A percentile compares a stretch with the other conserved stretches of the same genome.
Conservation (phyloP, 345 rosid species). For the Sisymbrium altissimum region DNA sequence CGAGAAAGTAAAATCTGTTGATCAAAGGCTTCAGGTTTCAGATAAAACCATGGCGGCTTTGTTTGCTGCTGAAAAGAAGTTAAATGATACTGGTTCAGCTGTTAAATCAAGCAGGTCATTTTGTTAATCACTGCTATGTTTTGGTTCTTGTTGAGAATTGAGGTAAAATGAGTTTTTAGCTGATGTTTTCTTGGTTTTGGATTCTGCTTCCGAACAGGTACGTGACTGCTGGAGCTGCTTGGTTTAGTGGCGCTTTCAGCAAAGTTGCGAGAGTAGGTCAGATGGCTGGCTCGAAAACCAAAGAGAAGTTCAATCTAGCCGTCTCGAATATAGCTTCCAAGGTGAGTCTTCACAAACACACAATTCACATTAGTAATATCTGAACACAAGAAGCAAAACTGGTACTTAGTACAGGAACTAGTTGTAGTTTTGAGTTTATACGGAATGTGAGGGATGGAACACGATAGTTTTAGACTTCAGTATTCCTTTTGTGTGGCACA, state of each 20-base stretch:
- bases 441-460: background rate
- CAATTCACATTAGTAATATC: background rate
- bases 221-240: conserved; percentile 77
- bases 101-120: conserved; percentile 95
- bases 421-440: background rate
- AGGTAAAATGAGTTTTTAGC: background rate
- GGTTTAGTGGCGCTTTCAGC: conserved; percentile 89
- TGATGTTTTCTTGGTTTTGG: background rate
- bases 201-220: conserved; percentile 46
- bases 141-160: background rate
- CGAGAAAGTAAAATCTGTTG: conserved; percentile 92
- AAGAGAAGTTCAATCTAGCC: conserved; percentile 77
- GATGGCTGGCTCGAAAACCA: conserved; percentile 80
- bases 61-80: conserved; percentile 91
- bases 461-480: background rate
- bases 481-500: background rate
- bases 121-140: background rate
- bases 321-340: conserved; percentile 79
- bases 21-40: conserved; percentile 87
- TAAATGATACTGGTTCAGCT: conserved; percentile 90
- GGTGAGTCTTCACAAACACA: conserved; percentile 43
- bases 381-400: background rate
- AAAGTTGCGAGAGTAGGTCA: conserved; percentile 92
- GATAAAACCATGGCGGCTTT: conserved; percentile 98
- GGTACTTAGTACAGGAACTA: background rate